phyloP scores from a whole-genome alignment of 306 rosid species.

The Canavalia gladiata region DNA sequence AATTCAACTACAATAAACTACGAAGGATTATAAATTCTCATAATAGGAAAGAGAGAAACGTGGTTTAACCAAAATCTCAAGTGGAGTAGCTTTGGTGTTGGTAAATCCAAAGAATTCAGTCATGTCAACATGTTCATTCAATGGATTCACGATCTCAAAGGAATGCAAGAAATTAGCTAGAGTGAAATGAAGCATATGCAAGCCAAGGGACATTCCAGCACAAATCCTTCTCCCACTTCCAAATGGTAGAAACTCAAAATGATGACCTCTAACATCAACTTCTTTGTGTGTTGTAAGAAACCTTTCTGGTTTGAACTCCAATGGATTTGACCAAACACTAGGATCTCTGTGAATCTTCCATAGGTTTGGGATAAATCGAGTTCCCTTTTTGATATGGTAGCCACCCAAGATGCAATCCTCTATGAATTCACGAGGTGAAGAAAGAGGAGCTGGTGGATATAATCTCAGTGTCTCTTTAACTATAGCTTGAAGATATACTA shows the following conservation, averaged over 20 bases:
- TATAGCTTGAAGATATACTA: too few relatives aligned
- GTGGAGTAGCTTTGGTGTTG: background rate
- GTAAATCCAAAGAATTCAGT: background rate
- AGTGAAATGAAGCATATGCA: background rate
- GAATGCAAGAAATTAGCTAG: constrained; percentile 11
- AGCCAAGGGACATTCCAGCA: background rate
- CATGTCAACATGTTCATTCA: background rate
- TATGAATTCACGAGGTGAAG: background rate
- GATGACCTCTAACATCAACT: constrained; percentile 26
- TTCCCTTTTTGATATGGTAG: background rate
- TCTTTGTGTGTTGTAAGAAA: constrained; percentile 19
- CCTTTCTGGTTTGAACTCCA: constrained; percentile 30
- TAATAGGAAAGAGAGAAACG: background rate
- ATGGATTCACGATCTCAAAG: background rate
- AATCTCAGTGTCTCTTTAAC: too few relatives aligned
- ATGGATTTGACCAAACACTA: constrained; percentile 14
- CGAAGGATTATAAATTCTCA: background rate
- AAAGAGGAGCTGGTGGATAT: background rate
- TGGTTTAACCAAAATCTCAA: background rate
- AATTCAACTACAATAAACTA: too few relatives aligned
- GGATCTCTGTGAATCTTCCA: constrained; percentile 29
- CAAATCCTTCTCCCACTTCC: background rate
- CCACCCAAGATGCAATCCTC: constrained; percentile 1
- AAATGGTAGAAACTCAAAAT: constrained; percentile 20
- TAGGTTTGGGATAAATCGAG: background rate